These are phyloP conservation scores for Clavariopsis aquatica DNA, from an alignment of 495 filamentous ascomycete species.

Conservation along the genomic window DNA sequence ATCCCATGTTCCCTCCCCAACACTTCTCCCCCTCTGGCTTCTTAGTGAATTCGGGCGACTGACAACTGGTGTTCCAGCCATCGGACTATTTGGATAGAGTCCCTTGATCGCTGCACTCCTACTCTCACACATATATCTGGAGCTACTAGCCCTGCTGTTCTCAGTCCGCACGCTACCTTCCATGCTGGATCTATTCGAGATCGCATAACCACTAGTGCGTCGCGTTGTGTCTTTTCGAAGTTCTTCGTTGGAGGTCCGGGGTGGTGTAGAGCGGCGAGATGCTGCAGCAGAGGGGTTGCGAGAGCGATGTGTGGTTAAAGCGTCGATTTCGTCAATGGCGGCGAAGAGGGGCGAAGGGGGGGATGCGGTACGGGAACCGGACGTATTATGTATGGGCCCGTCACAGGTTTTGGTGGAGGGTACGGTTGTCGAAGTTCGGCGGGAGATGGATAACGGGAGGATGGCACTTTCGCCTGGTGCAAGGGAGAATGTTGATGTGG, in stretches of 20 bases:
- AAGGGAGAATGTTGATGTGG: conserved; percentile 6
- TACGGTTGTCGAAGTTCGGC: neutral
- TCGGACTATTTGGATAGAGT: conserved; percentile 33
- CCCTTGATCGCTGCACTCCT: conserved; percentile 37
- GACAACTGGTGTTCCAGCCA: conserved; percentile 15
- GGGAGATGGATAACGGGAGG: neutral
- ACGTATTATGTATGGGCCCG: conserved; percentile 7
- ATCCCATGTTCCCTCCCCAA: conserved; percentile 14
- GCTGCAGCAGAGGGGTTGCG: conserved; percentile 8
- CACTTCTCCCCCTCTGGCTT: conserved; percentile 4
- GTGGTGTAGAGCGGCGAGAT: conserved; percentile 24
- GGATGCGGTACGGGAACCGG: conserved; percentile 18
- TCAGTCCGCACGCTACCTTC: conserved; percentile 10
- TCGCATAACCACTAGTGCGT: conserved; percentile 30
- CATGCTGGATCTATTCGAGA: conserved; percentile 20
- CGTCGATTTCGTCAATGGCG: conserved; percentile 34
- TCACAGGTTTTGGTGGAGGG: neutral
- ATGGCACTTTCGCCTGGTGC: neutral
- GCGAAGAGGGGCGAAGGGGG: conserved; percentile 36
- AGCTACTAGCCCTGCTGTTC: neutral
- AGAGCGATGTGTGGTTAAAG: conserved; percentile 7
- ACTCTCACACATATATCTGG: conserved; percentile 30
- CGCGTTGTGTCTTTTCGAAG: conserved; percentile 18
- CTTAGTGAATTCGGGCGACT: conserved; percentile 12
- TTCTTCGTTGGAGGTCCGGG: conserved; percentile 19